A percentile compares a stretch with the other conserved stretches of the same genome.
These are phyloP conservation scores for Fremontodendron californicum DNA, from an alignment of 345 rosid genomes.

Conservation along the genomic window DNA sequence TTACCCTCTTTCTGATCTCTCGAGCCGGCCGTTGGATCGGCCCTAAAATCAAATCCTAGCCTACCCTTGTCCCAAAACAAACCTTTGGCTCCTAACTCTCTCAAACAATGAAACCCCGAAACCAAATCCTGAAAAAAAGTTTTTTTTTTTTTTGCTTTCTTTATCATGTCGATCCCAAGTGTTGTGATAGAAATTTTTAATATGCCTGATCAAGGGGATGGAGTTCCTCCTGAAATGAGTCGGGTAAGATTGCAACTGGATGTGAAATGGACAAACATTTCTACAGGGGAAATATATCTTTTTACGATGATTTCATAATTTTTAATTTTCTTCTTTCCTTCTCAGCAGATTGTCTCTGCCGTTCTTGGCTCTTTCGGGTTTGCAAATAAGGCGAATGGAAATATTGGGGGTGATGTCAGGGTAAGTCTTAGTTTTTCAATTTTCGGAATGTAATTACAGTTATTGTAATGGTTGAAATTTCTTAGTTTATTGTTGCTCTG, in stretches of 20 bases:
- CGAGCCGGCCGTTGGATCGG: too few species aligned
- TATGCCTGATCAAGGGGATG: constrained; percentile 66
- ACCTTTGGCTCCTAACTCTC: too few species aligned
- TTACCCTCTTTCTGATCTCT: too few species aligned
- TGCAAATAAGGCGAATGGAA: constrained; percentile 40
- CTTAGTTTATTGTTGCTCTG: background rate
- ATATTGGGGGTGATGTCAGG: constrained; percentile 44
- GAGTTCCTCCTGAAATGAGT: constrained; percentile 61
- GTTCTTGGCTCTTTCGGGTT: too few species aligned
- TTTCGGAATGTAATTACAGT: background rate
- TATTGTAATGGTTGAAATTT: background rate
- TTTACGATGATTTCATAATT: background rate
- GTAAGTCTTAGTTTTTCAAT: constrained; percentile 23
- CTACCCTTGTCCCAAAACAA: too few species aligned
- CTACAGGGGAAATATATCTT: background rate
- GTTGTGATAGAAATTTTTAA: constrained; percentile 63
- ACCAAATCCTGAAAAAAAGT: too few species aligned
- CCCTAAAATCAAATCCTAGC: too few species aligned
- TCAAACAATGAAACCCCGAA: too few species aligned
- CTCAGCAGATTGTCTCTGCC: constrained; percentile 64
- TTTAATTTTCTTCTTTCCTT: constrained; percentile 12
- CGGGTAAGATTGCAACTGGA: constrained; percentile 41
- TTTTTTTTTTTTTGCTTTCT: too few species aligned
- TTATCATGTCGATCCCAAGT: constrained; percentile 47
- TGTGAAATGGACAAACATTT: constrained; percentile 1